Base-by-base conservation (phyloP, 805 yeast species). In the Pichia nakasei region DNA sequence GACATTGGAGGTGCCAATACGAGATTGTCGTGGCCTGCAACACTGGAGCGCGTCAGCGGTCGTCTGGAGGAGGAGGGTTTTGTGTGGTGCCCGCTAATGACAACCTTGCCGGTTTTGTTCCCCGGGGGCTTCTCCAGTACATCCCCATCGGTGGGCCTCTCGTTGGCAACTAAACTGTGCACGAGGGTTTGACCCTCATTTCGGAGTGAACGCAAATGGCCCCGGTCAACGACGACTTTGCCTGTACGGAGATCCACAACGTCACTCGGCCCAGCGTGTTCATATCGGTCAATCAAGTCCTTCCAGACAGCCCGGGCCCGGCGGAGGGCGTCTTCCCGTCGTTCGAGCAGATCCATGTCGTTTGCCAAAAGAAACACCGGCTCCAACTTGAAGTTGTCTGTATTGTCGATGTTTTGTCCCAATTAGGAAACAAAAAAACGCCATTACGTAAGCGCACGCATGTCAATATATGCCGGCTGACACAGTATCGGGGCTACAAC, bases 201-300 rank as follows among this genome's bases (percentile, higher is more conserved):
- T 29, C 13, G 9, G 8, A 29, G 15, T 12, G 80, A 72, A 45
- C 73, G 61, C 20, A 85, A 52, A 59, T 85, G 94, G 2, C 95
- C 95, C 42, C 75, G 71, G 52, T 85, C 88, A 27, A 66, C 73
- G 2, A 79, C 58, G 2, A 85, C 72, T 44, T 72, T 67, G 0
- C 91, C 89, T 0, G 87, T 77, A 9, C 57, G 55, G 20, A 85
- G 53, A 56, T 85, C 88, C n/a, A 80, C 62, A 21, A 78, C 68
- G 56, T 80, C 88, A 33, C 84, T 29, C 15, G 32, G 32, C 15
- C 32, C 32, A 9, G 32, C 32, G 15, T 29, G 32, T 29, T 29
- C 32, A 29, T 29, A 29, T 81, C 73, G 75, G 2, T 67, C 58
- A 8, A 81, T 68, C 24, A 81, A 75, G 13, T 66, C 62, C 20